A percentile compares a stretch with the other conserved stretches of the same genome.
Conservation (phyloP, 306 rosid species). For the Trifolium pratense region DNA sequence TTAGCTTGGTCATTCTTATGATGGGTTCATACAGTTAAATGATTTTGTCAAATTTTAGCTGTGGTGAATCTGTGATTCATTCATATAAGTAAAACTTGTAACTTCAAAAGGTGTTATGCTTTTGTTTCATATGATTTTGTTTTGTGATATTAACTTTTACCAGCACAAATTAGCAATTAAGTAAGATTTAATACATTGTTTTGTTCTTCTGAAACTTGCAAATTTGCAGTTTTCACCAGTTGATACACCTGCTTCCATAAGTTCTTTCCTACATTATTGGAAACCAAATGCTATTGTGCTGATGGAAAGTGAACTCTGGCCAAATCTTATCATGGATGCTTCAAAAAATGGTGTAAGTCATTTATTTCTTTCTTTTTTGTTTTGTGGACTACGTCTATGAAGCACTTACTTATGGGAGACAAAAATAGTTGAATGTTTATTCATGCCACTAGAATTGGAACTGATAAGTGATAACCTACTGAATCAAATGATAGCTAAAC, state of each 20-base stretch:
- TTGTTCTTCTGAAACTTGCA: slow-evolving; percentile 41
- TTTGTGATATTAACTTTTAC: slow-evolving; percentile 12
- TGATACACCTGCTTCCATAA: slow-evolving; percentile 72
- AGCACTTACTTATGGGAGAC: not conserved
- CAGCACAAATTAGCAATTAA: not conserved
- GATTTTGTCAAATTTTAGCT: slow-evolving; percentile 2
- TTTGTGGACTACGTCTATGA: not conserved
- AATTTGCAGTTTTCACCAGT: slow-evolving; percentile 76
- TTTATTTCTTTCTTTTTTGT: slow-evolving; percentile 21
- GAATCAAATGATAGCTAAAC: slow-evolving; percentile 8
- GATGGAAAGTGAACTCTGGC: slow-evolving; percentile 95
- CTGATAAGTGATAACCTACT: not conserved
- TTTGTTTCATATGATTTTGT: slow-evolving; percentile 19
- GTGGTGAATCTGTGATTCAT: slow-evolving; percentile 23
- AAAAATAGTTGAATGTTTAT: slow-evolving; percentile 12
- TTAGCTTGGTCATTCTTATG: slow-evolving; percentile 29
- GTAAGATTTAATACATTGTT: slow-evolving; percentile 31
- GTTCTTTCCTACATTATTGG: slow-evolving; percentile 77
- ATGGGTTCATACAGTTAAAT: slow-evolving; percentile 20
- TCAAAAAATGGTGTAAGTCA: slow-evolving; percentile 77
- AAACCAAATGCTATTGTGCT: slow-evolving; percentile 74
- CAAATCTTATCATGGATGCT: slow-evolving; percentile 86
- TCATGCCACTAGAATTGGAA: slow-evolving; percentile 16
- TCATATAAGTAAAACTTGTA: not conserved
- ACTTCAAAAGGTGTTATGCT: not conserved